These are phyloP conservation scores for Phytopythium oedochilum DNA, from an alignment of 352 stramenopile genomes.

Conservation along the genomic window DNA sequence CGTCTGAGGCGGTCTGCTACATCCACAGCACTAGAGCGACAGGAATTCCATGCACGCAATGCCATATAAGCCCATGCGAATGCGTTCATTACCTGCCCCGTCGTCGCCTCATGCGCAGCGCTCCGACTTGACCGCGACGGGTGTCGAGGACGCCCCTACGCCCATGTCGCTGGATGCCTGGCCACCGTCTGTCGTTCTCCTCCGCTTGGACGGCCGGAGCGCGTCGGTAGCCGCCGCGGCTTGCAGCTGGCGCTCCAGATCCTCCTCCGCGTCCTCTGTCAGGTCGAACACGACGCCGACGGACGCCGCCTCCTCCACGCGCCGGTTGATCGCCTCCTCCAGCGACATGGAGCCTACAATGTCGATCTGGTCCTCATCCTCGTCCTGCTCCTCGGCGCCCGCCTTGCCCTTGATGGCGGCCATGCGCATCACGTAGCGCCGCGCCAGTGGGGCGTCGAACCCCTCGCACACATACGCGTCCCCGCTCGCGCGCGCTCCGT, in stretches of 20 bases:
- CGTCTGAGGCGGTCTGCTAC: background rate
- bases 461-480: constrained; percentile 56
- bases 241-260: constrained; percentile 26
- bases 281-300: constrained; percentile 65
- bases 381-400: constrained; percentile 13
- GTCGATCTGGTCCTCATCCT: constrained; percentile 53
- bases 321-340: constrained; percentile 63
- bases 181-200: constrained; percentile 6
- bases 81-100: background rate
- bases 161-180: background rate
- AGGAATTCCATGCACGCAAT: no score
- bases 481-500: constrained; percentile 38
- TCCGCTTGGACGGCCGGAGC: constrained; percentile 25
- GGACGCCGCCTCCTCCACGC: constrained; percentile 40
- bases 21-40: no score
- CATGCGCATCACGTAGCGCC: constrained; percentile 59
- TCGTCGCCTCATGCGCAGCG: background rate
- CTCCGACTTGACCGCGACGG: constrained; percentile 1
- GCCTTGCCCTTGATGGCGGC: constrained; percentile 4
- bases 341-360: constrained; percentile 71
- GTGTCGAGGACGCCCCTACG: background rate
- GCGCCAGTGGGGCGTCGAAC: constrained; percentile 34
- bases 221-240: constrained; percentile 15
- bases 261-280: constrained; percentile 45
- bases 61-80: no score